Conservation (phyloP, 2,329 filamentous ascomycete genomes). For the Fusarium odoratissimum region DNA sequence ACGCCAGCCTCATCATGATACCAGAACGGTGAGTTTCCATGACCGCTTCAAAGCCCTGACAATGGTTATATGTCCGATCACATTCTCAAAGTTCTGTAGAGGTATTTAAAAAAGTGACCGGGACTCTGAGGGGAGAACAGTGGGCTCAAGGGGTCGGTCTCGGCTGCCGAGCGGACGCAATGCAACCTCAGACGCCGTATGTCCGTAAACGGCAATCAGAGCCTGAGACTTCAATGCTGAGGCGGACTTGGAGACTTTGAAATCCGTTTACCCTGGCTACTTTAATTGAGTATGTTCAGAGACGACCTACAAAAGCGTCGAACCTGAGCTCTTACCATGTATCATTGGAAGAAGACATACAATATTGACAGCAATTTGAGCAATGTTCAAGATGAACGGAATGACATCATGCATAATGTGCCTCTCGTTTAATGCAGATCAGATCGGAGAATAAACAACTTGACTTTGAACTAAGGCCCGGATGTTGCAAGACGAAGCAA, state of each 20-base stretch:
- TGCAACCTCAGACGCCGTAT: background rate
- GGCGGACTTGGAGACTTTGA: background rate
- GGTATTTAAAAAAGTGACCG: background rate
- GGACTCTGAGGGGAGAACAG: background rate
- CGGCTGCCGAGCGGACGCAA: background rate
- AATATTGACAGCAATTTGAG: background rate
- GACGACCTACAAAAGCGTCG: fast-evolving
- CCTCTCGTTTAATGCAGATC: background rate
- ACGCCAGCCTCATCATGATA: background rate
- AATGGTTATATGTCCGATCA: background rate
- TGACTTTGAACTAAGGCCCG: background rate
- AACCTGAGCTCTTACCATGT: fast-evolving
- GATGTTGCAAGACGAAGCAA: background rate
- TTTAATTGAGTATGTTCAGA: background rate
- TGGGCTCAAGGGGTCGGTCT: background rate
- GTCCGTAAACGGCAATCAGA: background rate
- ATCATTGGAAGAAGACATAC: background rate
- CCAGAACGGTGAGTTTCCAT: background rate
- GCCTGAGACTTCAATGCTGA: background rate
- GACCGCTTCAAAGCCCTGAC: background rate
- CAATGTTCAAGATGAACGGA: background rate
- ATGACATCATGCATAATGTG: slow-evolving; percentile 3
- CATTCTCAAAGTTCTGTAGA: background rate
- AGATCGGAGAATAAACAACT: background rate
- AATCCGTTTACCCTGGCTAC: background rate